Percentiles rank a stretch among this genome's conserved stretches.
These are phyloP conservation scores for Colletotrichum costaricense DNA, from an alignment of 2,329 filamentous ascomycete species.

Conservation along the genomic window DNA sequence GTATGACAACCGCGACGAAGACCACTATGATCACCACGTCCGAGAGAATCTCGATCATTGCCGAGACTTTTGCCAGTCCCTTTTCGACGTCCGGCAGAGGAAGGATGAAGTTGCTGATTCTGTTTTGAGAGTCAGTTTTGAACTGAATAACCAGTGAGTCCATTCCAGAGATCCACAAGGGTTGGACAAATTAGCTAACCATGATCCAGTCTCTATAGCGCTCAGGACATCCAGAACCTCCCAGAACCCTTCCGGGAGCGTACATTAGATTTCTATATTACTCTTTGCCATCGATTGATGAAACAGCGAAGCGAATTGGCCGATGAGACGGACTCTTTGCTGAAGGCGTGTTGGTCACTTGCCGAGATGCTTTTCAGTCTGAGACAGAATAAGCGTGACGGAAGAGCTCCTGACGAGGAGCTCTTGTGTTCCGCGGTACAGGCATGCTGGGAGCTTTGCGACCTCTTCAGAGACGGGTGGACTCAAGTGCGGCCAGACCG, in stretches of 20 bases:
- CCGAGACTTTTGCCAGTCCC: constrained; percentile 89
- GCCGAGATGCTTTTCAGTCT: constrained; percentile 95
- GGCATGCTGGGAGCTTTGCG: constrained; percentile 94
- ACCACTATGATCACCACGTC: constrained; percentile 73
- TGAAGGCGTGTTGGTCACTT: constrained; percentile 88
- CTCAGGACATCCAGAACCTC: constrained; percentile 81
- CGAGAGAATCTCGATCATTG: constrained; percentile 85
- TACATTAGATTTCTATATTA: constrained; percentile 94
- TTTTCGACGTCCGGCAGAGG: constrained; percentile 86
- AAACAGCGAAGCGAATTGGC: constrained; percentile 85
- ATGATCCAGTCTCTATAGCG: constrained; percentile 78
- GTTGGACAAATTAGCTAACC: neutral
- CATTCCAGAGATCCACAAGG: neutral
- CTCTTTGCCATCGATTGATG: constrained; percentile 94
- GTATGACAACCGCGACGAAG: constrained; percentile 83
- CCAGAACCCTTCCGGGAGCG: constrained; percentile 90
- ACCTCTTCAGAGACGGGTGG: constrained; percentile 94
- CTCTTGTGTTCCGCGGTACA: constrained; percentile 88
- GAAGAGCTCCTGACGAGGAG: constrained; percentile 81
- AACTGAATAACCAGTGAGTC: constrained; percentile 87
- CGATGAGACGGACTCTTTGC: constrained; percentile 84
- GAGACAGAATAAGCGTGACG: constrained; percentile 82
- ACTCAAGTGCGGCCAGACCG: constrained; percentile 87
- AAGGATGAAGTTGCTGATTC: constrained; percentile 86
- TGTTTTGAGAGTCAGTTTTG: constrained; percentile 90